Evolutionary conservation across 225 moss, liverwort and hornwort genomes (phyloP), one percentile per base, ranked within the genome.

Genomic region (Sphagnum tenellum): DNA sequence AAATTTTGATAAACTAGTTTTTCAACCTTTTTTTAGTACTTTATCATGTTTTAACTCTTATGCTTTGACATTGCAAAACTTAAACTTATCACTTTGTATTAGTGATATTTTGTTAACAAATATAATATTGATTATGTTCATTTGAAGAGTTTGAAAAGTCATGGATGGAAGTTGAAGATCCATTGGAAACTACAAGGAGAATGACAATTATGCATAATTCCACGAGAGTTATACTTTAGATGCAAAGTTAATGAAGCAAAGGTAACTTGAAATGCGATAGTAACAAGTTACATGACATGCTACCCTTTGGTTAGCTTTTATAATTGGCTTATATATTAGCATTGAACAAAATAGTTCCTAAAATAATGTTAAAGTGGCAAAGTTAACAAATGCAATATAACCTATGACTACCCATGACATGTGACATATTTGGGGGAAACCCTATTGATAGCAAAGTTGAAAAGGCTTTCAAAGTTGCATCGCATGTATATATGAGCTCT

Each of bases 111-210:
- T 29, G 29, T 10, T 54, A 70, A 66, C 96, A 98, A 93, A 98
- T 93, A 55, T 98, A 29, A 98, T 80, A 92, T 98, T 50, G 96
- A 98, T 73, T 98, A 93, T 74, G 88, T 98, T 13, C 96, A 98
- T 74, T 72, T 98, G 71, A 92, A 86, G 76, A 98, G 79, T 82
- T 88, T 78, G 96, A 98, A 56, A 89, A 86, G 64, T 66, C 85
- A 57, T 89, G 93, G 56, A 73, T 98, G 89, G 93, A 89, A 78
- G 83, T 90, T 70, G 96, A 98, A 67, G 89, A 93, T 75, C 72
- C 83, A 59, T 56, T 76, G 56, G 92, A 84, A 54, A 67, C 74
- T 51, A 90, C 62, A 85, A 84, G 69, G 83, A 81, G 63, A 86
- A 70, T 7, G 81, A 90, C 9, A 79, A 47, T 11, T 82, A 72